phyloP scores from a whole-genome alignment of 2,329 filamentous ascomycete genomes.

The Parafenestella ontariensis region DNA sequence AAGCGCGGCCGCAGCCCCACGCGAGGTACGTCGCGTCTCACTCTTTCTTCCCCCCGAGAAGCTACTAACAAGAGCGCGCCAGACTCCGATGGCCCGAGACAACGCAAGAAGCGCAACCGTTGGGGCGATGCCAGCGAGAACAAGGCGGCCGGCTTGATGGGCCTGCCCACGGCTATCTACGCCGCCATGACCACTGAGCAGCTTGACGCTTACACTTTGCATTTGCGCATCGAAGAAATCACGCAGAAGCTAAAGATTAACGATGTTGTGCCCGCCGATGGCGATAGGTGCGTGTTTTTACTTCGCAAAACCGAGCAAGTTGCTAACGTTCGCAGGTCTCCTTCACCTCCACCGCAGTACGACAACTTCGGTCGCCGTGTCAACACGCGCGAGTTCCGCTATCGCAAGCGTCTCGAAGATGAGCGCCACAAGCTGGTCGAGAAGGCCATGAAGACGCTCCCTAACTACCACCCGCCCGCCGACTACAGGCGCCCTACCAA shows the following conservation, averaged over 20 bases:
- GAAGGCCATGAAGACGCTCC: constrained; percentile 99
- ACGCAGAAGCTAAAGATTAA: constrained; percentile 99
- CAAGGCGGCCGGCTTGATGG: constrained; percentile 98
- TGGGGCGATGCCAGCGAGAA: constrained; percentile 98
- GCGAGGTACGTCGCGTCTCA: constrained; percentile 65
- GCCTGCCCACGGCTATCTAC: constrained; percentile 92
- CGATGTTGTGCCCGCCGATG: constrained; percentile 96
- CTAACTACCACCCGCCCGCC: constrained; percentile 98
- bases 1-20: constrained; percentile 96
- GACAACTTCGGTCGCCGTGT: constrained; percentile 99
- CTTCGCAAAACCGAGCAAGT: background rate
- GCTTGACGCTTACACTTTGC: constrained; percentile 94
- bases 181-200: constrained; percentile 99
- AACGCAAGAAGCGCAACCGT: constrained; percentile 97
- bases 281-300: constrained; percentile 75
- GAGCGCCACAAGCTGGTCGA: constrained; percentile 99
- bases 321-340: constrained; percentile 69
- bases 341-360: constrained; percentile 94
- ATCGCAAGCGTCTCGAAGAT: constrained; percentile 96
- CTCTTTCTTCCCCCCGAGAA: background rate
- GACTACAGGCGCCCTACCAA: constrained; percentile 99
- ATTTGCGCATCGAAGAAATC: constrained; percentile 98
- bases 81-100: constrained; percentile 75
- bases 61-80: constrained; percentile 21
- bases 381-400: constrained; percentile 98